Percentiles rank a stretch among this genome's conserved stretches.
phyloP scores from a whole-genome alignment of 768 basidiomycete species.

The Russula dissimulans region DNA sequence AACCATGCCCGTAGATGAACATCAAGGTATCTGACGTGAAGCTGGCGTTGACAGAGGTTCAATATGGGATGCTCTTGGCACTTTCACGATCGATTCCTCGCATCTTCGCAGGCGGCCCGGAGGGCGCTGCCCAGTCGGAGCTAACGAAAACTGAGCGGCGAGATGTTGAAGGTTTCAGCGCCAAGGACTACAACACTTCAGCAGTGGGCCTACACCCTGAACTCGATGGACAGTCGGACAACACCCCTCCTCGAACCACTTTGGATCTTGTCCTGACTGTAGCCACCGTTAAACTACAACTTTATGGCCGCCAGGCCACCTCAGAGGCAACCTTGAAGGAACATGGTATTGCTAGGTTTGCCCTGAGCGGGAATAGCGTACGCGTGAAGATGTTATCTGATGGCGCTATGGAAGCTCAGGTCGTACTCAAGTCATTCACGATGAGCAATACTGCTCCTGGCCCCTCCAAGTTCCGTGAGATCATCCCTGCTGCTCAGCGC shows the following conservation, averaged over 20 bases:
- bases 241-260: constrained; percentile 43
- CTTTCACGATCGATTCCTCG: constrained; percentile 62
- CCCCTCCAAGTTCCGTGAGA: constrained; percentile 80
- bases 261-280: constrained; percentile 69
- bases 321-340: constrained; percentile 51
- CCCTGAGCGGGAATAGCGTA: constrained; percentile 68
- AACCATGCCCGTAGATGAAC: constrained; percentile 38
- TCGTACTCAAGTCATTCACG: constrained; percentile 84
- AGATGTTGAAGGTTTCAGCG: constrained; percentile 11
- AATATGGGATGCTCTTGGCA: constrained; percentile 64
- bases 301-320: constrained; percentile 66
- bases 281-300: constrained; percentile 66
- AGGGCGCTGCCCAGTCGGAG: constrained; percentile 30
- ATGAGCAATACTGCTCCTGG: constrained; percentile 84
- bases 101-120: constrained; percentile 43
- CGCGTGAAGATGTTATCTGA: constrained; percentile 76
- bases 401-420: constrained; percentile 78
- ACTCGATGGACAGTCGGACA: constrained; percentile 30
- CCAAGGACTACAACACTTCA: constrained; percentile 18
- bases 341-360: constrained; percentile 78
- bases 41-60: constrained; percentile 72
- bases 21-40: constrained; percentile 78
- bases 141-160: constrained; percentile 18
- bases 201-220: constrained; percentile 49
- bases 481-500: constrained; percentile 86